phyloP scores from a whole-genome alignment of 2,329 filamentous ascomycete genomes.

The Dichotomopilus funicola region DNA sequence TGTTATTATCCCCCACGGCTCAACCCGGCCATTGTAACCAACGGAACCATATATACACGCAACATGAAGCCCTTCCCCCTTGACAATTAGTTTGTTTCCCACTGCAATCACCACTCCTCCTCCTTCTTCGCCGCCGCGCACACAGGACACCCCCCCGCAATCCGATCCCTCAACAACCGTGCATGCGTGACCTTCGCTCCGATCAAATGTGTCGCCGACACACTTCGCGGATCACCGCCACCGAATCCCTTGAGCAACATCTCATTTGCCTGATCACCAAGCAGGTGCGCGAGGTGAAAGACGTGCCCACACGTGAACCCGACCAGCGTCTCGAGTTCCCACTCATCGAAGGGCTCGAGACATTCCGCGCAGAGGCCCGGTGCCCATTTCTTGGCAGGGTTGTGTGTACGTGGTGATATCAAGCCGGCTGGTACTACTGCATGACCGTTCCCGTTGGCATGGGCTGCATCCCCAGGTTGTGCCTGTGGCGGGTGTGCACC shows the following conservation, averaged over 20 bases:
- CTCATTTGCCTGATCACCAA: slow-evolving; percentile 44
- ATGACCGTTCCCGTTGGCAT: neutral
- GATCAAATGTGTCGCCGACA: slow-evolving; percentile 47
- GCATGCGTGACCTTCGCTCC: slow-evolving; percentile 85
- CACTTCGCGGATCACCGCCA: slow-evolving; percentile 28
- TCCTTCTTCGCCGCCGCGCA: slow-evolving; percentile 41
- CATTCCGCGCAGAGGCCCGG: slow-evolving; percentile 57
- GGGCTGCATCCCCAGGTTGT: neutral
- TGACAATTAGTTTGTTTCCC: too few relatives aligned
- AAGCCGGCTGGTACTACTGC: neutral
- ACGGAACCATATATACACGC: neutral
- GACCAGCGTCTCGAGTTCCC: slow-evolving; percentile 65
- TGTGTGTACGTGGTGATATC: slow-evolving; percentile 22
- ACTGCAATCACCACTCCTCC: neutral
- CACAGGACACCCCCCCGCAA: slow-evolving; percentile 59
- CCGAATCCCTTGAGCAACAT: slow-evolving; percentile 37
- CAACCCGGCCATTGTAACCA: neutral
- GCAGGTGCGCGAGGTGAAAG: slow-evolving; percentile 68
- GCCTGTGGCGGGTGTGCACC: neutral
- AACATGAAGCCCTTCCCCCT: too few relatives aligned
- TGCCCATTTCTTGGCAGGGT: slow-evolving; percentile 29
- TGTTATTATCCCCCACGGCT: too few relatives aligned
- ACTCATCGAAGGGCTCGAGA: slow-evolving; percentile 48
- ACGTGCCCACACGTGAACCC: slow-evolving; percentile 79
- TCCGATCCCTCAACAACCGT: slow-evolving; percentile 64